Percentiles rank a stretch among this genome's conserved stretches.
phyloP scores from a whole-genome alignment of 345 rosid genomes.

The Isatis tinctoria region DNA sequence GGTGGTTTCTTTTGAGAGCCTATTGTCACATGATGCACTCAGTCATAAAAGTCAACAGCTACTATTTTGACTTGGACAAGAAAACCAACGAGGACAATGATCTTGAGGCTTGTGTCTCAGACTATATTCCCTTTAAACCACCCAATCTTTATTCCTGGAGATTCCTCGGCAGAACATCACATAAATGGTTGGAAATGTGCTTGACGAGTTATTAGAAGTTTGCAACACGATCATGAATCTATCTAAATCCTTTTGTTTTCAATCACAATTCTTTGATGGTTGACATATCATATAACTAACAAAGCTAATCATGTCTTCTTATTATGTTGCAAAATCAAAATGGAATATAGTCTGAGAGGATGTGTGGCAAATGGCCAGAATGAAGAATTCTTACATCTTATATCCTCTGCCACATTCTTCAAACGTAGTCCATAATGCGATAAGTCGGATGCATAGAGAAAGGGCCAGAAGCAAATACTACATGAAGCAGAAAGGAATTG shows the following conservation, averaged over 20 bases:
- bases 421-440: background rate
- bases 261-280: background rate
- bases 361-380: no score
- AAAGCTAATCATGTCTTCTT: background rate
- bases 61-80: constrained; percentile 12
- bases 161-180: background rate
- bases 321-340: background rate
- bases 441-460: background rate
- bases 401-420: background rate
- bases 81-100: constrained; percentile 7
- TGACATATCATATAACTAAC: background rate
- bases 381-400: background rate
- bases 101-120: constrained; percentile 10
- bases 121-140: background rate
- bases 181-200: background rate
- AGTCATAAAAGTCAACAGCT: constrained; percentile 18
- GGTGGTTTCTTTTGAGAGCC: constrained; percentile 1
- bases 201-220: background rate
- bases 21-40: constrained; percentile 1
- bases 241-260: background rate
- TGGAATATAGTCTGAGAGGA: no score
- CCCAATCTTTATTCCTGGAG: background rate
- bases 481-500: background rate
- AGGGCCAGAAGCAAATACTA: background rate
- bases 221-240: background rate